A percentile compares a stretch with the other conserved stretches of the same genome.
Evolutionary conservation across 1,284 basidiomycete genomes (phyloP).

Genomic region (Sporisorium iseilematis-ciliati): DNA sequence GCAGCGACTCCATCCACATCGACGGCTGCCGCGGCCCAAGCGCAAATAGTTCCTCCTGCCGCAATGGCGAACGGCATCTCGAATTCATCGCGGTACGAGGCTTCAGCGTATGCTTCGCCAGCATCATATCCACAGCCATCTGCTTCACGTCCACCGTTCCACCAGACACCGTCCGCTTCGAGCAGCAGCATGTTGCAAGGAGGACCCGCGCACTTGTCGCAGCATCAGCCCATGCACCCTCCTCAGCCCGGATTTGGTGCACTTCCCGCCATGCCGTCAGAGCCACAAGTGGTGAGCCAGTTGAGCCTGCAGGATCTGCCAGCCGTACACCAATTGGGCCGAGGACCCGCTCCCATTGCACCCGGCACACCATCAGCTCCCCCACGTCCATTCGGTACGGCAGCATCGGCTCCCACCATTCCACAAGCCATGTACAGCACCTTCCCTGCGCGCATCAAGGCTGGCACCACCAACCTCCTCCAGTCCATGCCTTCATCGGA

Average conservation of each 20-base stretch:
- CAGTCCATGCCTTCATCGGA: constrained; percentile 78
- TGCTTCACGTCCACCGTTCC: constrained; percentile 12
- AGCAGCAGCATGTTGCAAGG: constrained; percentile 27
- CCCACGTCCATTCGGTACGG: constrained; percentile 33
- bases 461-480: constrained; percentile 87
- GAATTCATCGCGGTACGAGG: constrained; percentile 35
- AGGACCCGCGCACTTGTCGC: constrained; percentile 16
- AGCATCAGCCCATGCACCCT: constrained; percentile 20
- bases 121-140: constrained; percentile 12
- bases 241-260: constrained; percentile 15
- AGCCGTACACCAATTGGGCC: constrained; percentile 23
- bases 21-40: constrained; percentile 6
- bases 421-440: constrained; percentile 83
- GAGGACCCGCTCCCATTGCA: constrained; percentile 31
- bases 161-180: constrained; percentile 26
- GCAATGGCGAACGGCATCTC: constrained; percentile 34
- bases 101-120: constrained; percentile 21
- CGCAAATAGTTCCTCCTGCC: constrained; percentile 13
- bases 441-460: constrained; percentile 91
- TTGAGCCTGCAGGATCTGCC: constrained; percentile 28
- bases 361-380: constrained; percentile 38
- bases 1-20: constrained; percentile 14
- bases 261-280: constrained; percentile 10
- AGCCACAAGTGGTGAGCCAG: constrained; percentile 17
- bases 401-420: constrained; percentile 30